phyloP scores from a whole-genome alignment of 2,329 filamentous ascomycete genomes.

The Metarhizium robertsii region DNA sequence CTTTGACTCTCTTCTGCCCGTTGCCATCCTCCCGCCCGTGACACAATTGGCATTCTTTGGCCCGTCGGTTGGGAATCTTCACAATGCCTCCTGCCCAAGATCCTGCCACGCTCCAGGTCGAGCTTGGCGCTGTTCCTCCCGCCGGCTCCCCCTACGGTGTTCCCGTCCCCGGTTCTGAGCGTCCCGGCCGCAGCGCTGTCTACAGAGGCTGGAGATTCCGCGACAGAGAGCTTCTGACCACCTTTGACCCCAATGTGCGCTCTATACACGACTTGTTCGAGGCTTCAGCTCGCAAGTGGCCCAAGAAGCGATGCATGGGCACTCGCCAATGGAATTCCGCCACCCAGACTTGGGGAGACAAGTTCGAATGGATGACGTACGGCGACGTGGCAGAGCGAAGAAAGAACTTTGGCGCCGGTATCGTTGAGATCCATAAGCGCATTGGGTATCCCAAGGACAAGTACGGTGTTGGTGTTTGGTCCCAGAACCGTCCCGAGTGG shows the following conservation, averaged over 20 bases:
- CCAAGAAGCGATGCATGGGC: constrained; percentile 68
- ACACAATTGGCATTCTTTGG: background rate
- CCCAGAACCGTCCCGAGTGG: constrained; percentile 80
- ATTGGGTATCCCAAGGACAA: constrained; percentile 53
- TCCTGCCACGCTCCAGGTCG: constrained; percentile 33
- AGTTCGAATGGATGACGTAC: constrained; percentile 80
- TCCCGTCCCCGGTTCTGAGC: constrained; percentile 64
- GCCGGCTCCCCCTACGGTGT: constrained; percentile 71
- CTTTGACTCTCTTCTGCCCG: background rate
- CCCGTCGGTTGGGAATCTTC: constrained; percentile 1
- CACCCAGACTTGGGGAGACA: constrained; percentile 62
- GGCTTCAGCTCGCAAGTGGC: constrained; percentile 47
- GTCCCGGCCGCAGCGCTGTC: constrained; percentile 60
- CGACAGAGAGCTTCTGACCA: constrained; percentile 61
- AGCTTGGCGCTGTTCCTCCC: constrained; percentile 55
- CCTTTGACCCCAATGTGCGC: constrained; percentile 58
- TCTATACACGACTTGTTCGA: constrained; percentile 81
- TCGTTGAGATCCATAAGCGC: constrained; percentile 72
- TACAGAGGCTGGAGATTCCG: constrained; percentile 78
- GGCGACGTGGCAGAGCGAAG: constrained; percentile 67
- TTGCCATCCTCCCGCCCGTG: background rate
- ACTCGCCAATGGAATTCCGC: constrained; percentile 67
- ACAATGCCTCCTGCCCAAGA: constrained; percentile 24
- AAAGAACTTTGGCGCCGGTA: constrained; percentile 75
- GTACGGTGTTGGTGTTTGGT: constrained; percentile 77